Conservation (phyloP, 805 yeast species). For the Ogataea pini region DNA sequence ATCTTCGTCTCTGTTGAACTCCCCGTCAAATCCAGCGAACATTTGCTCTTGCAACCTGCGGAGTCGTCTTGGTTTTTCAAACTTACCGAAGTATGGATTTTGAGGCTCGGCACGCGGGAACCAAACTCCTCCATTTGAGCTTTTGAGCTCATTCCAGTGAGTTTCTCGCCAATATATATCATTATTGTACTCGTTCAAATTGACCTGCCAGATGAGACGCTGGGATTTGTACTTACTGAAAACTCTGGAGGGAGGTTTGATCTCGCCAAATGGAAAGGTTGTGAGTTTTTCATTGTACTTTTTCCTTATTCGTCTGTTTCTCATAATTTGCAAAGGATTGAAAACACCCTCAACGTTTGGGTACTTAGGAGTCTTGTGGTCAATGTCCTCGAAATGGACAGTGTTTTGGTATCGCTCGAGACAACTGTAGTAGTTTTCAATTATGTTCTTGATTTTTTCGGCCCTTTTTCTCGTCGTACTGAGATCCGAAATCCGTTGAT, state of each 20-base stretch:
- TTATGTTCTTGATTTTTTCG: constrained; percentile 47
- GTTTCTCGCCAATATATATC: constrained; percentile 60
- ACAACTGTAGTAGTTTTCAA: constrained; percentile 51
- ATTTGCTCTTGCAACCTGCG: constrained; percentile 29
- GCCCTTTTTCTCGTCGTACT: constrained; percentile 46
- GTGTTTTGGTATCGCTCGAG: constrained; percentile 44
- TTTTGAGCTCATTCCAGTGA: constrained; percentile 53
- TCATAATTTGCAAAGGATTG: constrained; percentile 80
- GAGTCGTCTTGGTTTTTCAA: constrained; percentile 11
- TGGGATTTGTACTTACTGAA: constrained; percentile 49
- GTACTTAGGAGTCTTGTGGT: constrained; percentile 27
- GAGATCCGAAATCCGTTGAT: constrained; percentile 25
- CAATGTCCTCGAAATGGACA: constrained; percentile 26
- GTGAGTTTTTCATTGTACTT: constrained; percentile 51
- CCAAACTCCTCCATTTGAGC: constrained; percentile 52
- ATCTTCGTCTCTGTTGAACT: constrained; percentile 26
- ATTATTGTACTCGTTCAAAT: constrained; percentile 54
- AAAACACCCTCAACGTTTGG: constrained; percentile 65
- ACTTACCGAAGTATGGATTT: not conserved
- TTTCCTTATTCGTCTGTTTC: constrained; percentile 64
- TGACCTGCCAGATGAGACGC: constrained; percentile 64
- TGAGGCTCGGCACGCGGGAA: constrained; percentile 37
- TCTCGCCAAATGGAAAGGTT: constrained; percentile 43
- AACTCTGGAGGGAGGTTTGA: constrained; percentile 66
- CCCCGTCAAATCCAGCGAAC: constrained; percentile 32